Conservation (phyloP, 2,329 filamentous ascomycete genomes). For the Aspergillus carbonarius region DNA sequence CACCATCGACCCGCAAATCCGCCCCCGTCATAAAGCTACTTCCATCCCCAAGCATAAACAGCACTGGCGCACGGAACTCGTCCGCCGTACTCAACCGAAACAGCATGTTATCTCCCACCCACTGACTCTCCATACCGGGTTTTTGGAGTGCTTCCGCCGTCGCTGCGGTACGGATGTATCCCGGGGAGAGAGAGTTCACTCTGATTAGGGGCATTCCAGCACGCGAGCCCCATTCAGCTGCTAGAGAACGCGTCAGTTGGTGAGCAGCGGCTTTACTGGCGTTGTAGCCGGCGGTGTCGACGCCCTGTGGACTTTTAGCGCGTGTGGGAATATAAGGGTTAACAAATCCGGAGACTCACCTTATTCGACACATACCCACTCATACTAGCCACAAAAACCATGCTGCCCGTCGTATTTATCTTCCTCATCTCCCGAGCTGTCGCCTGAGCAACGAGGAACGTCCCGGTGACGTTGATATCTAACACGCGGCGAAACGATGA, state of each 20-base stretch:
- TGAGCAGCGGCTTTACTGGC: conserved; percentile 48
- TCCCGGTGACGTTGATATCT: conserved; percentile 28
- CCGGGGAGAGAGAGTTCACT: conserved; percentile 23
- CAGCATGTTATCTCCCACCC: conserved; percentile 24
- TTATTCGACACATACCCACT: conserved; percentile 21
- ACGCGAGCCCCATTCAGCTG: conserved; percentile 46
- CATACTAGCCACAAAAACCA: conserved; percentile 24
- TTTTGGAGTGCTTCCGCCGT: conserved; percentile 16
- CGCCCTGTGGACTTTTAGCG: too few species aligned
- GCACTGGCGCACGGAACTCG: conserved; percentile 30
- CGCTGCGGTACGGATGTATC: conserved; percentile 20
- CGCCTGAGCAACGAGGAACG: conserved; percentile 21
- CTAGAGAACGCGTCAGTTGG: conserved; percentile 47
- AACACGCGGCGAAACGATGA: conserved; percentile 16
- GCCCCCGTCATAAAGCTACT: conserved; percentile 39
- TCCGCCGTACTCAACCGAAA: conserved; percentile 23
- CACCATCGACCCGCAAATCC: conserved; percentile 36
- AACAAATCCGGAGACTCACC: too few species aligned
- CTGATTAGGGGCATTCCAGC: conserved; percentile 17
- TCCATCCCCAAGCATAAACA: conserved; percentile 34
- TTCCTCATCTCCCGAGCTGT: conserved; percentile 11
- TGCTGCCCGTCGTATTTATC: conserved; percentile 8
- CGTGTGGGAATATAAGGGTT: too few species aligned
- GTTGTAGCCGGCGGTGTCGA: conserved; percentile 39
- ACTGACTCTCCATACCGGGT: conserved; percentile 16